phyloP scores from a whole-genome alignment of 139 green algal species.

The Chlorella sp. region DNA sequence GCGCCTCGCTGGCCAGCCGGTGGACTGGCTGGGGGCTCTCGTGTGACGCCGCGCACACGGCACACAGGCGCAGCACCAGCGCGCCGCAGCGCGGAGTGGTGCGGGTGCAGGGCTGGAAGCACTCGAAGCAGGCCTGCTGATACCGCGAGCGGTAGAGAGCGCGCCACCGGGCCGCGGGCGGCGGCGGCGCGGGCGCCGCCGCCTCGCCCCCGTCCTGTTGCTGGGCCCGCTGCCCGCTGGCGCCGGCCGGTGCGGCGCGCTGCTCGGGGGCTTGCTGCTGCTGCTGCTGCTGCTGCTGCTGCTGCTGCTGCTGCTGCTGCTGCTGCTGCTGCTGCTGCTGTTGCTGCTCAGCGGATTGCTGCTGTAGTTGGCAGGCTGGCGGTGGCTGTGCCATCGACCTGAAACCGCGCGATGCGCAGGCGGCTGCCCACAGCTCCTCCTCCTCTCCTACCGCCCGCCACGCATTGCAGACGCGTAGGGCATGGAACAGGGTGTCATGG shows the following conservation, averaged over 20 bases:
- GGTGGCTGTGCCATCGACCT: background rate
- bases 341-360: constrained; percentile 8
- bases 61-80: constrained; percentile 22
- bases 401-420: background rate
- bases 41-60: background rate
- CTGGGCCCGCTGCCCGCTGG: background rate
- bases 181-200: background rate
- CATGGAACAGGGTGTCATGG: constrained; percentile 21
- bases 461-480: background rate
- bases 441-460: constrained; percentile 1
- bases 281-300: background rate
- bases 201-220: background rate
- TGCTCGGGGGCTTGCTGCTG: background rate
- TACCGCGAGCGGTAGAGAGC: constrained; percentile 17
- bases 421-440: background rate
- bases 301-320: background rate
- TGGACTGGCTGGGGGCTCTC: constrained; percentile 1
- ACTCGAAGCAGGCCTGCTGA: constrained; percentile 6
- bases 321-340: background rate
- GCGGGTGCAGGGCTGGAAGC: constrained; percentile 7
- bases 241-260: background rate
- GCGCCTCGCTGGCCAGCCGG: constrained; percentile 5
- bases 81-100: constrained; percentile 1
- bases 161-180: background rate
- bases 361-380: background rate